These are phyloP conservation scores for Leccinellum rugosiceps DNA, from an alignment of 768 basidiomycete species.

Conservation along the genomic window DNA sequence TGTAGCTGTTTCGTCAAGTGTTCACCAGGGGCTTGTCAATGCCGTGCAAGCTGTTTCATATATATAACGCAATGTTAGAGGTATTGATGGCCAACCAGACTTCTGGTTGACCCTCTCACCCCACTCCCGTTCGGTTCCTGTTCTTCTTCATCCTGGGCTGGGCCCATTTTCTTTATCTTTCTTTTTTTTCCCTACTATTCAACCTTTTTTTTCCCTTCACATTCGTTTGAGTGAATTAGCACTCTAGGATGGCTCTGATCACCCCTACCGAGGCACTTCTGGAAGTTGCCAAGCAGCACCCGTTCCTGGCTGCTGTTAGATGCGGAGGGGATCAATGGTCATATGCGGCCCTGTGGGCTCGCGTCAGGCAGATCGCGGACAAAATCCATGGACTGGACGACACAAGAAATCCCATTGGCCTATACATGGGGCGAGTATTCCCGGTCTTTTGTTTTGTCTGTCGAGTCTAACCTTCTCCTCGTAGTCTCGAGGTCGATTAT, in stretches of 20 bases:
- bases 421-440: slow-evolving; percentile 21
- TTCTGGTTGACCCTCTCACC: slow-evolving; percentile 11
- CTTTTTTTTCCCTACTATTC: background rate
- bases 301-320: slow-evolving; percentile 16
- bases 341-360: slow-evolving; percentile 28
- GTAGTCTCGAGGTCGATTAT: slow-evolving; percentile 28
- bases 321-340: slow-evolving; percentile 23
- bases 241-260: slow-evolving; percentile 12
- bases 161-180: slow-evolving; percentile 9
- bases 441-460: background rate
- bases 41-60: background rate
- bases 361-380: slow-evolving; percentile 25
- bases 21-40: background rate
- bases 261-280: slow-evolving; percentile 31
- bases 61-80: slow-evolving; percentile 12
- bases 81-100: background rate
- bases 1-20: slow-evolving; percentile 2
- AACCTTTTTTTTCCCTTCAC: background rate
- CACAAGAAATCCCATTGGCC: slow-evolving; percentile 24
- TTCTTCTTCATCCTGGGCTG: slow-evolving; percentile 17
- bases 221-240: slow-evolving; percentile 5
- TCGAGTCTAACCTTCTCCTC: background rate
- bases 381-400: slow-evolving; percentile 23
- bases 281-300: slow-evolving; percentile 30
- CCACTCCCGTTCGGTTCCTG: background rate